Base-by-base conservation (phyloP, 2,329 filamentous ascomycete species). In the Epichloe bromicola region DNA sequence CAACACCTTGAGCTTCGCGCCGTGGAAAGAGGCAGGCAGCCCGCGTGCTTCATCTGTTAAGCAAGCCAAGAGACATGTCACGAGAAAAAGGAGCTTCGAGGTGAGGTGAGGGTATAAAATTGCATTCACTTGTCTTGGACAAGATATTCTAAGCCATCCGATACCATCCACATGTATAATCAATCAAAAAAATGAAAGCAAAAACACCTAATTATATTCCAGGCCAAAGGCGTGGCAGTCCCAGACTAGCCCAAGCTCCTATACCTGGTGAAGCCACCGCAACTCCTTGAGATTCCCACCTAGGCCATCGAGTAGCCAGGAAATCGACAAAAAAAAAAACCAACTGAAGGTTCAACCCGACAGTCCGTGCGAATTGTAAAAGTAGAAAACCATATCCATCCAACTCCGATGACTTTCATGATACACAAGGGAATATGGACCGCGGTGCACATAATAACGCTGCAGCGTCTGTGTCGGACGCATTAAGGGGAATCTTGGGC, bases 391-490 rank as follows among this genome's bases (percentile, higher is more conserved):
- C 14, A 23, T 19, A 42, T 51, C 46, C 46, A 20, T 36, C n/a
- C 19, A 39, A 40, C 45, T 37, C 42, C 38, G 23, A 33, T 48
- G 20, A 41, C 40, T 44, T 43, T 19, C 48, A 38, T 15, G 23
- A 45, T 15, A 34, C 11, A 38, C 26, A 10, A 26, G 48, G 23
- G 20, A 38, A 46, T 39, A 46, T 41, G 20, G 40, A 46, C 38
- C 45, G 36, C 15, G 34, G 41, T 45, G 17, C 46, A 46, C 49
- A 37, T 49, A n/a, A 48, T 51, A 43, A 38, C 41, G 49, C 41
- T 46, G 46, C 19, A 49, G 43, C 46, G 49, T 45, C 52, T 30
- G 37, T 51, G 46, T 44, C 36, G 49, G 49, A 51, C 42, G 36
- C 46, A 49, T 54, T 49, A 46, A 40, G 46, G 12, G 41, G 48